These are phyloP conservation scores for Aspergillus brasiliensis DNA, from an alignment of 2,329 filamentous ascomycete genomes.

Conservation along the genomic window DNA sequence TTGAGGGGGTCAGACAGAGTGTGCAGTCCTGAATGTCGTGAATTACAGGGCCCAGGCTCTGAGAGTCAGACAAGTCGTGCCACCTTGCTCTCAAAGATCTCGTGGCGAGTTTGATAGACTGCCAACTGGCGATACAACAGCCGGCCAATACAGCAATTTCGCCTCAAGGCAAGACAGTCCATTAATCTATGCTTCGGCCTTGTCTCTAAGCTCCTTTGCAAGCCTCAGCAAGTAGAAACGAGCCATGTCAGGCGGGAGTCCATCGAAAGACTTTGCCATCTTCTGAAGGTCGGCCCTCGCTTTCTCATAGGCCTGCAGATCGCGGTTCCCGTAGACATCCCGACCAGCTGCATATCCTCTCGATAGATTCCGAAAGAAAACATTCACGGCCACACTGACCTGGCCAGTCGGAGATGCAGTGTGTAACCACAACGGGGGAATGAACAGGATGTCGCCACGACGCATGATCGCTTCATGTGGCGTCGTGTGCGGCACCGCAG, in stretches of 20 bases:
- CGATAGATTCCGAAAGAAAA: slow-evolving; percentile 77
- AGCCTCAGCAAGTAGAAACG: slow-evolving; percentile 75
- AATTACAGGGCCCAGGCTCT: background rate
- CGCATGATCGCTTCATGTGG: slow-evolving; percentile 68
- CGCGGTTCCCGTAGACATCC: slow-evolving; percentile 87
- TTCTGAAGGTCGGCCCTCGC: slow-evolving; percentile 71
- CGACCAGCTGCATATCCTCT: slow-evolving; percentile 70
- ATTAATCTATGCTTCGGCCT: slow-evolving; percentile 24
- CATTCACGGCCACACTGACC: slow-evolving; percentile 78
- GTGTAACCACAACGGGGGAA: slow-evolving; percentile 84
- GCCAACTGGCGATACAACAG: background rate
- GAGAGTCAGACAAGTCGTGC: background rate
- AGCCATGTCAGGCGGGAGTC: slow-evolving; percentile 66
- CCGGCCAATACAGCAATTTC: background rate
- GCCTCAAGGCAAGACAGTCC: background rate
- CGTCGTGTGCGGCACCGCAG: slow-evolving; percentile 64
- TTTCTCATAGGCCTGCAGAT: slow-evolving; percentile 81
- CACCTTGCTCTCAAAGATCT: background rate
- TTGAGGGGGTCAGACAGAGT: background rate
- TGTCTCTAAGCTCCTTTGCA: slow-evolving; percentile 64
- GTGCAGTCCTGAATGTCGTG: background rate
- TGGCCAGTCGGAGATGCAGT: slow-evolving; percentile 52
- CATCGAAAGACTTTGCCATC: slow-evolving; percentile 53
- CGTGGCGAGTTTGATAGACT: background rate
- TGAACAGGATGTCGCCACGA: slow-evolving; percentile 75